Base-by-base conservation (phyloP, 352 stramenopile genomes). In the Phytophthora tentaculata region DNA sequence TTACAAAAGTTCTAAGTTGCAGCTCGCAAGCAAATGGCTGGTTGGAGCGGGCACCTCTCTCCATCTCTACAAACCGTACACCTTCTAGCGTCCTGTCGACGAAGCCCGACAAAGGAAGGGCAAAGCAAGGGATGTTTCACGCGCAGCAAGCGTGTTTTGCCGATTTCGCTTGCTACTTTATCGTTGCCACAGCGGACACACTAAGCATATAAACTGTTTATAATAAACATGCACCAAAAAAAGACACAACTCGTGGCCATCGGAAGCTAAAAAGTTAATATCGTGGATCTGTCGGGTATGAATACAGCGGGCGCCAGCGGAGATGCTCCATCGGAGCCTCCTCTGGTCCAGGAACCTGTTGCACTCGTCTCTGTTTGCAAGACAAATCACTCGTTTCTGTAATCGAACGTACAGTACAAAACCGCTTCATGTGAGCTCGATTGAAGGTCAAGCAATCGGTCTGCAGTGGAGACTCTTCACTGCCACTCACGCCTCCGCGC, bases 401-500 rank as follows among this genome's bases (percentile, higher is more conserved):
- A 61, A 39, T 32, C 28, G 28, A 32, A 32, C 37, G n/a, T n/a
- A n/a, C n/a, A n/a, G 58, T 47, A 29, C 61, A 68, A n/a, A 68
- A 22, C 7, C 19, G 39, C 54, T 50, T 52, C 41, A 61, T 16
- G 54, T 52, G 37, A 61, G 3, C 53, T 50, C 37, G 53, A 26
- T 35, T 22, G 32, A 29, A 35, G 35, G 53, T 37, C 43, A 54
- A 26, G 23, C 35, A 17, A 43, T 17, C 28, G 28, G 47, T 20
- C 60, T 63, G 43, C 19, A 23, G 28, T 56, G 39, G n/a, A n/a
- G n/a, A n/a, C n/a, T n/a, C n/a, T n/a, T 19, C 52, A 56, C 5
- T 52, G 28, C 28, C 61, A 48, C 58, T 43, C 35, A n/a, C n/a
- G n/a, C n/a, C n/a, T n/a, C n/a, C n/a, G n/a, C n/a, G n/a, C n/a